phyloP scores from a whole-genome alignment of 2,329 filamentous ascomycete genomes.

The Graphilbum ipis-grandicollis region DNA sequence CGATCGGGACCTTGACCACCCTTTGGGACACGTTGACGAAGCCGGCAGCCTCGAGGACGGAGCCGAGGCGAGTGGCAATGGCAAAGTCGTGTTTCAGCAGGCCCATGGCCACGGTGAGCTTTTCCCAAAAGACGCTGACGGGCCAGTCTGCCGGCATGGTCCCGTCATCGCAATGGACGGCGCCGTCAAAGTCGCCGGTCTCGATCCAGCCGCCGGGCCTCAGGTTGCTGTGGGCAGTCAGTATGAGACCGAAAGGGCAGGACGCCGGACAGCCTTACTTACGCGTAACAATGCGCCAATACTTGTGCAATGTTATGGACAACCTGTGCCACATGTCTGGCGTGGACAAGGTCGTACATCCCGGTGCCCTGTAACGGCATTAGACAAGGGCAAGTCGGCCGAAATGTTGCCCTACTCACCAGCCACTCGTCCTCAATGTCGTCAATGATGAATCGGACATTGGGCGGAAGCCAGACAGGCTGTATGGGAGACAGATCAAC shows the following conservation, averaged over 20 bases:
- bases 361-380: conserved; percentile 16
- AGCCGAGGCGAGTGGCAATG: conserved; percentile 14
- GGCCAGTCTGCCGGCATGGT: conserved; percentile 23
- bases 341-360: conserved; percentile 38
- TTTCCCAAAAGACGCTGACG: conserved; percentile 14
- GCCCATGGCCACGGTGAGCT: conserved; percentile 11
- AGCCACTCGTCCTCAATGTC: conserved; percentile 30
- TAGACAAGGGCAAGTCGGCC: conserved; percentile 18
- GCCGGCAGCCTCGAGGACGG: conserved; percentile 19
- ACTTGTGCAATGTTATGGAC: conserved; percentile 15
- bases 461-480: conserved; percentile 29
- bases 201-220: conserved; percentile 30
- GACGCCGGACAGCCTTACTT: no score
- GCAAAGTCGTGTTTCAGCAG: conserved; percentile 19
- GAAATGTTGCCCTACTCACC: conserved; percentile 12
- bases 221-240: conserved; percentile 18
- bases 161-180: conserved; percentile 22
- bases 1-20: conserved; percentile 24
- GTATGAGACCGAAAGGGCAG: background rate
- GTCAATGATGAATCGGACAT: conserved; percentile 7
- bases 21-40: conserved; percentile 21
- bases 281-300: conserved; percentile 6
- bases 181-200: conserved; percentile 25
- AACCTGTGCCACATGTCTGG: conserved; percentile 23
- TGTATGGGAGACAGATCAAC: conserved; percentile 23